Evolutionary conservation across 2,329 filamentous ascomycete species (phyloP).

Genomic region (Onygenales sp.): DNA sequence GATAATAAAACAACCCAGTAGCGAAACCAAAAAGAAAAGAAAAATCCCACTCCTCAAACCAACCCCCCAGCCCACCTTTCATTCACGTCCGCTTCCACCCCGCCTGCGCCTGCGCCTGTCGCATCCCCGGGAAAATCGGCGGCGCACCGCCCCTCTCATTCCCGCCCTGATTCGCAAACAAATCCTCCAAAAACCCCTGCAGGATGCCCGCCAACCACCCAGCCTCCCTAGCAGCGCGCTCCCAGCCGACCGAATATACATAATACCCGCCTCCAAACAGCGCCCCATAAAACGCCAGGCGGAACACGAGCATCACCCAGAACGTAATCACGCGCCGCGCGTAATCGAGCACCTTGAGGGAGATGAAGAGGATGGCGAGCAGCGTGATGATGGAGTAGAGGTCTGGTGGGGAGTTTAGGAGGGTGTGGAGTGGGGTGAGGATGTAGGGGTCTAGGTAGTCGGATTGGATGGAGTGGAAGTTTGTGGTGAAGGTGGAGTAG

Average conservation of each 20-base stretch:
- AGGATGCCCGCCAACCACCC: slow-evolving; percentile 54
- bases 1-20: not conserved
- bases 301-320: slow-evolving; percentile 60
- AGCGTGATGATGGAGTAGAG: slow-evolving; percentile 37
- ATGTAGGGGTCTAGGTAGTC: slow-evolving; percentile 43
- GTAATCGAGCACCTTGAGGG: slow-evolving; percentile 56
- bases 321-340: slow-evolving; percentile 64
- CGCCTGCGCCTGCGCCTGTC: slow-evolving; percentile 23
- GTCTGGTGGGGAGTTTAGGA: slow-evolving; percentile 27
- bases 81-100: not conserved
- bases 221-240: slow-evolving; percentile 23
- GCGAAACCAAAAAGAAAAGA: not conserved
- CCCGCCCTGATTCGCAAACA: slow-evolving; percentile 34
- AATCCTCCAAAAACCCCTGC: slow-evolving; percentile 55
- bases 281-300: slow-evolving; percentile 55
- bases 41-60: not conserved
- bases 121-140: slow-evolving; percentile 49
- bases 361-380: slow-evolving; percentile 53
- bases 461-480: slow-evolving; percentile 15
- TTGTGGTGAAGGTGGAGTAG: slow-evolving; percentile 13
- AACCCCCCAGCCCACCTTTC: not conserved
- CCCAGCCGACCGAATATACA: slow-evolving; percentile 38
- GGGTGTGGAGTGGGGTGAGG: slow-evolving; percentile 25
- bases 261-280: slow-evolving; percentile 47
- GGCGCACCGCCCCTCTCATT: slow-evolving; percentile 45